phyloP scores from a whole-genome alignment of 75 land plant genomes.

The Azolla pinnata region DNA sequence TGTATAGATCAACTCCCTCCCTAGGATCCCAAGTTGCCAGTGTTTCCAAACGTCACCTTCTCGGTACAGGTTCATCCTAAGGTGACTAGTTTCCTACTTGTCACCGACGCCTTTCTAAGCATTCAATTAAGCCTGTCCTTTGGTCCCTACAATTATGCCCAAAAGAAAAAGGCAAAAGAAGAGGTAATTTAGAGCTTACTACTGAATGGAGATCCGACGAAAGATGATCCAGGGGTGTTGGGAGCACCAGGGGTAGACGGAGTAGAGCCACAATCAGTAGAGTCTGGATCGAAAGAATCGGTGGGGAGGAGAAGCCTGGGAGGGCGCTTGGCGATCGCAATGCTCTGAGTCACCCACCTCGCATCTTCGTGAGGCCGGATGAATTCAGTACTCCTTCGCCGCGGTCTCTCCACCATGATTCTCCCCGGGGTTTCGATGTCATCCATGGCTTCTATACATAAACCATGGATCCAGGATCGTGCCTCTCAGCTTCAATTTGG shows the following conservation, averaged over 20 bases:
- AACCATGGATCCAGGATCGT: no score
- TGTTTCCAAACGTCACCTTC: no score
- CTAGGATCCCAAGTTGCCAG: no score
- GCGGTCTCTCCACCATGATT: background rate
- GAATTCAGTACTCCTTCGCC: constrained; percentile 18
- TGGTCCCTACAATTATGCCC: no score
- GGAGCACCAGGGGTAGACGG: constrained; percentile 5
- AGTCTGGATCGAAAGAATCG: background rate
- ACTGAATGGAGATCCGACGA: background rate
- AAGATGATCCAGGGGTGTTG: background rate
- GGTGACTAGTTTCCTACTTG: no score
- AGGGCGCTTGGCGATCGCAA: constrained; percentile 19
- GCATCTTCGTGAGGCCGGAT: background rate
- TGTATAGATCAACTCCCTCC: no score
- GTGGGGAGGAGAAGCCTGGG: background rate
- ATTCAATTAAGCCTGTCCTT: no score
- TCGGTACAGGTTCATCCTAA: no score
- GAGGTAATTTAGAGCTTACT: background rate
- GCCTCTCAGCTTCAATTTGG: background rate
- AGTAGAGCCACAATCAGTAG: background rate
- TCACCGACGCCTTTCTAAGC: no score
- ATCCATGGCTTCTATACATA: no score
- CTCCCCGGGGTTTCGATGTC: background rate
- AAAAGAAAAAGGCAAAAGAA: background rate
- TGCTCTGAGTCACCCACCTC: constrained; percentile 18